Evolutionary conservation across 1,284 basidiomycete genomes (phyloP), one percentile per base, ranked within the genome.

Genomic region (Moniliella sp.): DNA sequence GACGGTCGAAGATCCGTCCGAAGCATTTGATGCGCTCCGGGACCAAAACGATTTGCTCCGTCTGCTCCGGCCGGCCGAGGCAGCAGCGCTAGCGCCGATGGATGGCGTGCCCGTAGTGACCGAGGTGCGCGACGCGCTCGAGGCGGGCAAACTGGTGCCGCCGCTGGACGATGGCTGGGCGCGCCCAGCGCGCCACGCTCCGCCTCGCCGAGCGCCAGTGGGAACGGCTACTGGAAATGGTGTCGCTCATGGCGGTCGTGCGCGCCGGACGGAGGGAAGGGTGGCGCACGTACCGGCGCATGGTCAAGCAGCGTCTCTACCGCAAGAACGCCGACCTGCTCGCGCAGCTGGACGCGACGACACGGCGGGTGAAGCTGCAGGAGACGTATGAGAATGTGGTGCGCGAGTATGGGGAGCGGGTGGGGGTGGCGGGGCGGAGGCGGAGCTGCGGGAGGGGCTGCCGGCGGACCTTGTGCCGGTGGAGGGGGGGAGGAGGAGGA

Each of bases 131-230:
- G n/a, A 57, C 21, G 21, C 7, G 21, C 8, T 23, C 62, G 63
- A 46, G 36, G 43, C 47, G 5, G 70, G 66, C 3, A 76, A 71
- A 58, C 65, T 78, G 46, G 72, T 72, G 1, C 78, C 82, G 1
- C 78, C 82, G 0, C 66, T 73, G 2, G 74, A 83, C 33, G 74
- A 69, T 36, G 62, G 64, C 27, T 93, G 86, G 86, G 68, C 71
- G 15, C 78, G 81, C 56, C 69, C 66, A 40, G 76, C 77, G 70
- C 70, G 83, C 39, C 69, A 65, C 39, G 71, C 64, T 83, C 36
- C 97, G 97, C 64, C 75, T 97, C 30, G 88, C 86, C 7, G 61
- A 88, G 76, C 73, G 88, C 31, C 88, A 97, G 67, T 97, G 91
- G 63, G 69, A 78, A 29, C 72, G 88, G 17, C 67, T 94, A 18